Evolutionary conservation across 495 filamentous ascomycete genomes (phyloP).

Genomic region (Annulohypoxylon maeteangense): DNA sequence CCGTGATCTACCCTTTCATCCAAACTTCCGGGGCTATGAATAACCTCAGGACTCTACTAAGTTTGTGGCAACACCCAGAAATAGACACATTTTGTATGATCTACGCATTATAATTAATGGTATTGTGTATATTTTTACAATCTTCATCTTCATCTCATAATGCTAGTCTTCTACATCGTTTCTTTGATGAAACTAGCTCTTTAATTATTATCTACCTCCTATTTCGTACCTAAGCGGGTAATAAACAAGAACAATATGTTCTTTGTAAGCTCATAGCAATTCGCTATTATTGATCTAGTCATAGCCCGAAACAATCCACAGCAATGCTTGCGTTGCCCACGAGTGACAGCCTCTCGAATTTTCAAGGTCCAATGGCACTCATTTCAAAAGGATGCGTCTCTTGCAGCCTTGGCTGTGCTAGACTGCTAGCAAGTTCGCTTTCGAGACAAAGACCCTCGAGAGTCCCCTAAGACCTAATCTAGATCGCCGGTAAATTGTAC

Average conservation of each 20-base stretch:
- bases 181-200: background rate
- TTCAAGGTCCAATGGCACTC: background rate
- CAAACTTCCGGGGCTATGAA: slow-evolving; percentile 26
- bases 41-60: slow-evolving; percentile 4
- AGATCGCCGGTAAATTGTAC: slow-evolving; percentile 23
- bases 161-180: background rate
- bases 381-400: background rate
- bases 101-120: slow-evolving; percentile 15
- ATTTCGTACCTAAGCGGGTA: background rate
- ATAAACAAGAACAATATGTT: background rate
- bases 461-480: slow-evolving; percentile 5
- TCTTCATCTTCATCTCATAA: background rate
- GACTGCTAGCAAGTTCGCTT: slow-evolving; percentile 19
- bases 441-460: slow-evolving; percentile 19
- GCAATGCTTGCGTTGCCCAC: background rate
- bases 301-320: background rate
- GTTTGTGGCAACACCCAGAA: slow-evolving; percentile 1
- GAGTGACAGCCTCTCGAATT: slow-evolving; percentile 6
- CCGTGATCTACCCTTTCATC: slow-evolving; percentile 12
- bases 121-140: background rate
- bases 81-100: slow-evolving; percentile 29
- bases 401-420: slow-evolving; percentile 25
- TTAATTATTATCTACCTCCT: background rate
- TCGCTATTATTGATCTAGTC: slow-evolving; percentile 2
- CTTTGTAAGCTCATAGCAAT: background rate